Evolutionary conservation across 257 asterid species (phyloP).

Genomic region (Perilla frutescens): DNA sequence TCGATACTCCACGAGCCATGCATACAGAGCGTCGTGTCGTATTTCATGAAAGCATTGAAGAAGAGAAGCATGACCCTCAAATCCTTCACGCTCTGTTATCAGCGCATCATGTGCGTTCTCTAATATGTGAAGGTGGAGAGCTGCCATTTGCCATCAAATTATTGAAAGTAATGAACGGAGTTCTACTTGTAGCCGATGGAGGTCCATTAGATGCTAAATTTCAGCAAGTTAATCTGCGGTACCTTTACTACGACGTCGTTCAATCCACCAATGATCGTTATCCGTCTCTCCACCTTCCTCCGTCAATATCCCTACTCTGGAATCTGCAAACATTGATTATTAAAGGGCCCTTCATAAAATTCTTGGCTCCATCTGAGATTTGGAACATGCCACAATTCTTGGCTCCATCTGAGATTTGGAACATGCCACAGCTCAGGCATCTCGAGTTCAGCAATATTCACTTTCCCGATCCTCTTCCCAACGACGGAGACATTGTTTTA

Average conservation of each 20-base stretch:
- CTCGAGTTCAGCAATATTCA: not conserved
- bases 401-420: conserved; percentile 9
- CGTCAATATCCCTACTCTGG: conserved; percentile 2
- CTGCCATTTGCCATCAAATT: not conserved
- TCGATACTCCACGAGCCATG: not conserved
- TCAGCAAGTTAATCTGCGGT: not conserved
- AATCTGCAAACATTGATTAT: conserved; percentile 20
- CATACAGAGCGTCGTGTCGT: not conserved
- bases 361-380: not conserved
- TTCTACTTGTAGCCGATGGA: not conserved
- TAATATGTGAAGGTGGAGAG: not conserved
- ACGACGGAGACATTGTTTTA: not conserved
- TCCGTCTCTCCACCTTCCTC: not conserved
- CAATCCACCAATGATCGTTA: not conserved
- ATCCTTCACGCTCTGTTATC: not conserved
- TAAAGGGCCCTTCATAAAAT: not conserved
- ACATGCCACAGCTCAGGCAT: not conserved
- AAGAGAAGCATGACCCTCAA: not conserved
- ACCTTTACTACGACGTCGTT: not conserved
- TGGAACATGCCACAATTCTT: not conserved
- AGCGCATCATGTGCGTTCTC: conserved; percentile 1
- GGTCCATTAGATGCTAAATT: not conserved
- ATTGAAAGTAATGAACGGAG: not conserved
- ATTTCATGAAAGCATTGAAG: not conserved
- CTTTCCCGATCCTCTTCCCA: not conserved